Percentiles rank a stretch among this genome's conserved stretches.
Conservation (phyloP, 2,329 filamentous ascomycete genomes). For the Penicillium sp. region DNA sequence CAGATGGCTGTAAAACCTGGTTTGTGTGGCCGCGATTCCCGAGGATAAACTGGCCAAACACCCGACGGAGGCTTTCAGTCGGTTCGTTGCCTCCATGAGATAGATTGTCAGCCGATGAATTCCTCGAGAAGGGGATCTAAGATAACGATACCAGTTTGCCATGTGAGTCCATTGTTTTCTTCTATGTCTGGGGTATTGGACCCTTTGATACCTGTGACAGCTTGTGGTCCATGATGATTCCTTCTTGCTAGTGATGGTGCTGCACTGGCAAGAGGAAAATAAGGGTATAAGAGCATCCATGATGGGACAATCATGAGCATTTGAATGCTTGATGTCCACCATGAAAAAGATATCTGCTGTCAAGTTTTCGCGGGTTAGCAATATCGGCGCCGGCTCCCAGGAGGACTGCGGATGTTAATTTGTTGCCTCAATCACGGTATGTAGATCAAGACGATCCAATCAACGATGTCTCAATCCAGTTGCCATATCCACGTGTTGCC, state of each 20-base stretch:
- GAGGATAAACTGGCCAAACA: background rate
- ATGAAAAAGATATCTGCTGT: background rate
- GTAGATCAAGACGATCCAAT: background rate
- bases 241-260: background rate
- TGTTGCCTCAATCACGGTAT: background rate
- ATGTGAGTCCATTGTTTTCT: background rate
- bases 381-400: background rate
- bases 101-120: background rate
- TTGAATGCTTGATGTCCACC: background rate
- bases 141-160: background rate
- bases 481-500: background rate
- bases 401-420: background rate
- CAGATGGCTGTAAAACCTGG: background rate
- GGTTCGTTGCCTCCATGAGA: background rate
- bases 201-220: background rate
- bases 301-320: background rate
- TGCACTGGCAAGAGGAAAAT: background rate
- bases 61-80: background rate
- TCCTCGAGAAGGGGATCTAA: background rate
- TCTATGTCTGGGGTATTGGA: background rate
- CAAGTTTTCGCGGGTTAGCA: background rate
- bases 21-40: background rate
- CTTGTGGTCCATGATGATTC: background rate
- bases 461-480: background rate
- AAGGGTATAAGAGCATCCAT: background rate